These are phyloP conservation scores for Aspergillus sp. DNA, from an alignment of 2,329 filamentous ascomycete genomes.

Conservation along the genomic window DNA sequence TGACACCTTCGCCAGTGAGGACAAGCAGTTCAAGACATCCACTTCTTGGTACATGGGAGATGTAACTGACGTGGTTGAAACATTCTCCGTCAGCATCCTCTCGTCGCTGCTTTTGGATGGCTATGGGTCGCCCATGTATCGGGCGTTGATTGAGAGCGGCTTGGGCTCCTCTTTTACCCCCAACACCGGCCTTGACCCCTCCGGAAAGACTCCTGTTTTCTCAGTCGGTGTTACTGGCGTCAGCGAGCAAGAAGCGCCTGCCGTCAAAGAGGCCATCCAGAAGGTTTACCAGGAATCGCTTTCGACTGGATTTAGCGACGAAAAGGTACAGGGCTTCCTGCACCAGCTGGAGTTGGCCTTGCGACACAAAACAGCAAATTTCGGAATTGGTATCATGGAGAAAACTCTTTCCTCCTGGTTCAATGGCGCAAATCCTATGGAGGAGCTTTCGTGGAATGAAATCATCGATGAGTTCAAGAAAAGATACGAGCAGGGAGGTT, in stretches of 20 bases:
- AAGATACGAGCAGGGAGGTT: constrained; percentile 68
- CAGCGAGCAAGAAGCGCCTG: constrained; percentile 69
- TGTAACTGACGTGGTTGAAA: constrained; percentile 75
- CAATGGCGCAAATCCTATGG: constrained; percentile 87
- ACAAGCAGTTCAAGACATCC: constrained; percentile 90
- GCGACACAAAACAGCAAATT: constrained; percentile 95
- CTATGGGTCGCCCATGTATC: constrained; percentile 90
- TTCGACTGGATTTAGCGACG: constrained; percentile 75
- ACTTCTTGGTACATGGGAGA: constrained; percentile 89
- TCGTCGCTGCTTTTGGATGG: constrained; percentile 85
- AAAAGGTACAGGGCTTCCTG: constrained; percentile 88
- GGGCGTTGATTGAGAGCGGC: constrained; percentile 79
- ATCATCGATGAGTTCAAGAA: constrained; percentile 78
- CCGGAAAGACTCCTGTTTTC: constrained; percentile 73
- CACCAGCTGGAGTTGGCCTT: constrained; percentile 90
- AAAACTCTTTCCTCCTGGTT: constrained; percentile 91
- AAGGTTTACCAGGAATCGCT: constrained; percentile 66
- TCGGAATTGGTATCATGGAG: constrained; percentile 86
- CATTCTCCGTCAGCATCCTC: constrained; percentile 78
- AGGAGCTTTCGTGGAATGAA: constrained; percentile 86
- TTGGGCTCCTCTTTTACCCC: constrained; percentile 91
- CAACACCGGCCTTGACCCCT: constrained; percentile 86
- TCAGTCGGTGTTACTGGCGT: constrained; percentile 91
- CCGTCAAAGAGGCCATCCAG: constrained; percentile 69
- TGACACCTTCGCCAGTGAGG: constrained; percentile 78